Evolutionary conservation across 768 basidiomycete genomes (phyloP), one percentile per base, ranked within the genome.

Genomic region (Boletus eberwhitei): DNA sequence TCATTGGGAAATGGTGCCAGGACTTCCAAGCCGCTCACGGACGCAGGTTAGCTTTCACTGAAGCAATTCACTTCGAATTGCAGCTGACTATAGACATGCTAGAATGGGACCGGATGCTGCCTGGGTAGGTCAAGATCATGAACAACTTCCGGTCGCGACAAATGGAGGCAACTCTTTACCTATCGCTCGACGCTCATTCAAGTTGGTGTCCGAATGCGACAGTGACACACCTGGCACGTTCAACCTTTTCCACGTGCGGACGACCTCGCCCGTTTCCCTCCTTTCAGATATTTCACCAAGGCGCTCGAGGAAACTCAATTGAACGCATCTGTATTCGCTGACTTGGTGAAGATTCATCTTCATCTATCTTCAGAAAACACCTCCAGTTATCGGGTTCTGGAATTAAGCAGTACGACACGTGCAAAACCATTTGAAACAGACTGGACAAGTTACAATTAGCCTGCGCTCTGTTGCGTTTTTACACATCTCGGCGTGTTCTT

Each of bases 71-170:
- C 16, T 8, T 13, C 21, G 19, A 16, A 9, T 9, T 14, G 14
- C 13, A 41, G 22, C 8, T 24, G 22, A 35, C 6, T n/a, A 3
- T 19, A 0, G 7, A 21, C 3, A 16, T 3, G 5, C 1, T 36
- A 64, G 62, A 57, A 52, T 64, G 62, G 62, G 34, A 36, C 12
- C 37, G 17, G 19, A 46, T 64, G 2, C 50, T 41, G 55, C 56
- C 55, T 4, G n/a, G 37, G 22, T 55, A 53, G 50, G 1, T 29
- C 6, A 5, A 31, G 9, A 45, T 26, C 8, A 57, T 64, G 62
- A 17, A 12, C 4, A 17, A 12, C 4, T 31, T 48, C 13, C 38
- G 61, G 41, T 38, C 7, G n/a, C 35, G 4, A 36, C 46, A 58
- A 38, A 32, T 57, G n/a, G 58, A 63, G 12, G 2, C 1, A 13